Base-by-base conservation (phyloP, 768 basidiomycete genomes). In the Megacollybia marginata region DNA sequence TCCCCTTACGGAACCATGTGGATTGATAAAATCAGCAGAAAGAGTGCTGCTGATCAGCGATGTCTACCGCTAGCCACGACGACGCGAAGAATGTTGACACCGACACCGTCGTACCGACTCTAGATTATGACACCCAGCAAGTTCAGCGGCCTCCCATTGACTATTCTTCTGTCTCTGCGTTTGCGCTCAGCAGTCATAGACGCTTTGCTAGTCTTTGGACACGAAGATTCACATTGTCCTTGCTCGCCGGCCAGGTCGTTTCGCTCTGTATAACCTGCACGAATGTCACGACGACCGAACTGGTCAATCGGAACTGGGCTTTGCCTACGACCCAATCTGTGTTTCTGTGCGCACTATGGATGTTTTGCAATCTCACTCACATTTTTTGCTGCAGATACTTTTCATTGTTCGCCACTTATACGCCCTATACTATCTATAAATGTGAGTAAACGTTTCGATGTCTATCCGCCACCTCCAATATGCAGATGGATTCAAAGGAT, bases 191-290 rank as follows among this genome's bases (percentile, higher is more conserved):
- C 55, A 59, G 82, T 36, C 74, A 69, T 55, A 66, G 65, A 11
- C 75, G 89, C 34, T 85, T 85, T 72, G 75, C 64, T 57, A 89
- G 88, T 58, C 55, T 92, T 4, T 92, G 88, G 87, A 90, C 89
- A 9, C 74, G 70, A 48, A 78, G 81, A 10, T 91, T 92, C 64
- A 62, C 79, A 9, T 69, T 87, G 31, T 78, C 84, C 18, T 62
- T 92, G 33, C 48, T 91, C 23, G 82, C 85, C 3, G 91, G 91
- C 11, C 91, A 93, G 63, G 63, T 92, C 31, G 83, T 92, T 33
- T 91, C 90, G 46, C 62, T 92, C 47, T 92, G 91, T 62, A 92
- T 93, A 50, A 92, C 89, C 12, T 88, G 85, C 64, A 93, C 90
- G 48, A 92, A 85, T 59, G 84, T 92, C 23, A 86, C 87, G 34